Base-by-base conservation (phyloP, 2,329 filamentous ascomycete genomes). In the Neocucurbitaria cava region DNA sequence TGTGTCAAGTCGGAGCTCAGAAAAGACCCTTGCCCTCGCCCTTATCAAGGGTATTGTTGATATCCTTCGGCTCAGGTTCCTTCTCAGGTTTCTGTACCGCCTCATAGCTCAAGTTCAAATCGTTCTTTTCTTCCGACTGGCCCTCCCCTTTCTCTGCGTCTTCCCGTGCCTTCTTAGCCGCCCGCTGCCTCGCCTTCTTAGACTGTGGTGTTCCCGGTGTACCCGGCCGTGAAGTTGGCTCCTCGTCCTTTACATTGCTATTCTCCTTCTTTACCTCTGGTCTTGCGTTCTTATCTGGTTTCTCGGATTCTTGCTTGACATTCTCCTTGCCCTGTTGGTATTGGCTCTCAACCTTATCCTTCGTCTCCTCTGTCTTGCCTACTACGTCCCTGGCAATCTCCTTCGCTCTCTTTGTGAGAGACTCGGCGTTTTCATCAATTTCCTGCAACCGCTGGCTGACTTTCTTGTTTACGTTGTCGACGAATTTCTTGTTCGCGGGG, bases 401-500 rank as follows among this genome's bases (percentile, higher is more conserved):
- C 55, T 64, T 72, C 5, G 66, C 69, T 54, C 68, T 65, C 52
- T 70, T 56, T 46, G 52, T 56, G 1, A 58, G 60, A 18, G 54
- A 49, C 46, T 67, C 56, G 15, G 59, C 57, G n/a, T 58, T 61
- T 40, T 69, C 61, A 15, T 67, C 66, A 28, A 69, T 62, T 43
- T 71, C 58, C 31, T 72, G 64, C 13, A 74, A 59, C 36, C 60
- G 59, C 55, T 72, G 50, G 42, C 47, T 67, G 6, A 68, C 69
- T 53, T 67, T 67, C 38, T 59, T 55, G 52, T 69, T 68, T 35
- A 75, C 59, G 21, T 56, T 64, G 8, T 73, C 65, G 18, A 74
- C 46, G 40, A 72, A 66, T 38, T 71, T 67, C 49, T 72, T 63
- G 54, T 73, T 73, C 17, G 63, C 70, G 8, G 72, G 72, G 54